A percentile compares a stretch with the other conserved stretches of the same genome.
Evolutionary conservation across 2,329 filamentous ascomycete species (phyloP).

Genomic region (Clonostachys rosea): DNA sequence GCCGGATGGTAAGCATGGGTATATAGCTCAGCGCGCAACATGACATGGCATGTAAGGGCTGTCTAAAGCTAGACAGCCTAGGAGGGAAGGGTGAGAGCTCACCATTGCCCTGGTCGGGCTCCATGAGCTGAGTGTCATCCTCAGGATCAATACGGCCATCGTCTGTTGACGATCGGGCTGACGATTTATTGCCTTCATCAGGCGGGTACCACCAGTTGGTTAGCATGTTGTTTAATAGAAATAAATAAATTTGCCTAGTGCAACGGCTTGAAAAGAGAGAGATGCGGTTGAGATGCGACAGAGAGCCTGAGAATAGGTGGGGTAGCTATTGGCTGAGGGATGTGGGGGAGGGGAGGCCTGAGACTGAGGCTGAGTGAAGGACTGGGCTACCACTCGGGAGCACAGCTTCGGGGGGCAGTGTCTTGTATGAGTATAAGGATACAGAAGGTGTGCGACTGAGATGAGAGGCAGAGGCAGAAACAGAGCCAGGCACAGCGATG

Average conservation of each 20-base stretch:
- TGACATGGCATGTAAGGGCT: not conserved
- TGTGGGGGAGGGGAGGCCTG: too few species aligned
- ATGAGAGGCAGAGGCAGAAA: too few species aligned
- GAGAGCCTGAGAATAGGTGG: not conserved
- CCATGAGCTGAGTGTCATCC: slow-evolving; percentile 78
- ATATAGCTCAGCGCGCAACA: not conserved
- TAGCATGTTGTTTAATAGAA: slow-evolving; percentile 23
- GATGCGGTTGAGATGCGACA: not conserved
- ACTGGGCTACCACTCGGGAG: too few species aligned
- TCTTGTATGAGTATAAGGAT: too few species aligned
- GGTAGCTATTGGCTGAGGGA: not conserved
- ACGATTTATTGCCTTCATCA: slow-evolving; percentile 41
- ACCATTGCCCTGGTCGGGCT: slow-evolving; percentile 94
- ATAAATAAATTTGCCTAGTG: not conserved
- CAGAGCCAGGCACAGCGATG: too few species aligned
- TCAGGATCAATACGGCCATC: slow-evolving; percentile 41
- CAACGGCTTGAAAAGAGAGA: not conserved
- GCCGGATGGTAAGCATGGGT: slow-evolving; percentile 3
- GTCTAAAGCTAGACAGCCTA: not conserved
- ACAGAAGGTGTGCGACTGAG: too few species aligned
- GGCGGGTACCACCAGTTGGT: slow-evolving; percentile 33
- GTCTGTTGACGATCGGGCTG: slow-evolving; percentile 51
- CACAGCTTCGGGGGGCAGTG: too few species aligned
- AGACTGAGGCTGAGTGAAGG: too few species aligned
- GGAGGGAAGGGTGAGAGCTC: slow-evolving; percentile 23